Evolutionary conservation across 768 basidiomycete species (phyloP), one percentile per base, ranked within the genome.

Genomic region (Kwoniella pini): DNA sequence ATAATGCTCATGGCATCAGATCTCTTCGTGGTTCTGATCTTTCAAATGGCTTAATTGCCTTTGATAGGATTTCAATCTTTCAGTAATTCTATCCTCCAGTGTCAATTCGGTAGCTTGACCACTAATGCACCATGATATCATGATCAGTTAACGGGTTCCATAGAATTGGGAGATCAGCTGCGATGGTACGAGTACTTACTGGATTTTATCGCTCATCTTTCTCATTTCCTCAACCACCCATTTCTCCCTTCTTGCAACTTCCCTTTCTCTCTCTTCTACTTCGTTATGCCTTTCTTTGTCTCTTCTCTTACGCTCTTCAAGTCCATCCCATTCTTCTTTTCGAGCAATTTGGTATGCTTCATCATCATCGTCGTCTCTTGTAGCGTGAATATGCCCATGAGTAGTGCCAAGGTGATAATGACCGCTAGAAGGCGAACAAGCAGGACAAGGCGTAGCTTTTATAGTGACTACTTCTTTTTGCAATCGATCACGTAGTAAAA

Each of bases 211-310:
- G 38, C 68, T 71, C 39, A 71, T 60, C 55, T 70, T 66, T 42
- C 72, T 59, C 70, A 74, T 72, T 62, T 74, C 72, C 17, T 71
- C 68, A 0, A 74, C 59, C 0, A 74, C 72, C 72, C 72, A 72
- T 49, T 70, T 63, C 61, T 74, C 70, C 46, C 72, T 65, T 50
- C 63, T 67, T 2, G 42, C 51, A 10, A 74, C 70, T 36, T 67
- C 64, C 26, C 39, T 63, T 54, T 74, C 72, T 54, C 72, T 64
- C 39, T 72, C 70, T 39, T 72, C 70, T 1, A 74, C 57, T 26
- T 65, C 72, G 22, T 48, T 38, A 36, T 71, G 62, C 36, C 70
- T 28, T 42, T 65, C 66, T 30, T 61, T 63, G 27, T 67, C 63
- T 36, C 68, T 46, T 51, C 53, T 43, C 33, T 60, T 61, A 2